These are phyloP conservation scores for Salmacisia buchloeana DNA, from an alignment of 1,284 basidiomycete species.

Conservation along the genomic window DNA sequence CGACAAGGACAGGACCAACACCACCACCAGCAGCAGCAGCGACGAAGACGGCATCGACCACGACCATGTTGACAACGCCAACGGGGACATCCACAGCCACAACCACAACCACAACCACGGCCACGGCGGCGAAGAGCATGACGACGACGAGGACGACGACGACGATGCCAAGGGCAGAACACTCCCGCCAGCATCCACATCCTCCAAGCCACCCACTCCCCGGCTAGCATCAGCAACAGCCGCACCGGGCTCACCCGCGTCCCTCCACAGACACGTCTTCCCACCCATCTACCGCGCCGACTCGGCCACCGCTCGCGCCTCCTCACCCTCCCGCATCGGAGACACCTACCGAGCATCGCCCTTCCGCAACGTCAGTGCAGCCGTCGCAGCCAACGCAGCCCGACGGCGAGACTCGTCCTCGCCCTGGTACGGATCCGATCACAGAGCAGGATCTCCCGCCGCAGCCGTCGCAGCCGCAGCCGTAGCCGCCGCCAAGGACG, in stretches of 20 bases:
- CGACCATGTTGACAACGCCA: not conserved
- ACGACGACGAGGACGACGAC: not conserved
- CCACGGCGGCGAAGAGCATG: not conserved
- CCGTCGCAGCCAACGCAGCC: not conserved
- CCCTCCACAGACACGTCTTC: not conserved
- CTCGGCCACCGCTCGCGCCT: constrained; percentile 3
- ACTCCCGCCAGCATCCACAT: not conserved
- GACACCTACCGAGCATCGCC: constrained; percentile 3
- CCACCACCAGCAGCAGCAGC: not conserved
- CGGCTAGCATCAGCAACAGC: not conserved
- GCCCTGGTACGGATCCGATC: not conserved
- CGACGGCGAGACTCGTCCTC: constrained; percentile 2
- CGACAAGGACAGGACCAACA: too few relatives aligned
- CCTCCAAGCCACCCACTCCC: constrained; percentile 2
- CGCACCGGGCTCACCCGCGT: not conserved
- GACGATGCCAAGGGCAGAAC: not conserved
- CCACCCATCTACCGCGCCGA: not conserved
- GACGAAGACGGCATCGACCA: not conserved
- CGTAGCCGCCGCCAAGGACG: constrained; percentile 3
- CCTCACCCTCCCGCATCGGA: constrained; percentile 5
- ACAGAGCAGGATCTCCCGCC: not conserved
- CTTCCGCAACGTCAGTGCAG: not conserved
- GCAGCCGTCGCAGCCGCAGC: not conserved
- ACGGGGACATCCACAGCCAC: not conserved
- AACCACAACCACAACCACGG: too few relatives aligned